phyloP scores from a whole-genome alignment of 1,284 basidiomycete genomes.

The Cystobasidium sp. region DNA sequence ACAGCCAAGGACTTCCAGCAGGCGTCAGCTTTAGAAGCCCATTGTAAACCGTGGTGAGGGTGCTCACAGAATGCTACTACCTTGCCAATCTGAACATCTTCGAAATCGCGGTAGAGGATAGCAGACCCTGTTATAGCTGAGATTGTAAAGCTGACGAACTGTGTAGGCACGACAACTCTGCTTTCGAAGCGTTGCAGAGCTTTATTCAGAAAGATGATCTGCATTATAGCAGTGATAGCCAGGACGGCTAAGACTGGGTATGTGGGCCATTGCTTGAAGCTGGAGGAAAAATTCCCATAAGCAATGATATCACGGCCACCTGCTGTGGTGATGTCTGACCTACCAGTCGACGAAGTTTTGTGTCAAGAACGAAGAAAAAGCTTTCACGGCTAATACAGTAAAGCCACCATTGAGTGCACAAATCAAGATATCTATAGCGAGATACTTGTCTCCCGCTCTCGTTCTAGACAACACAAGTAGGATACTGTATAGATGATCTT shows the following conservation, averaged over 20 bases:
- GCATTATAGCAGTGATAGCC: constrained; percentile 77
- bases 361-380: constrained; percentile 81
- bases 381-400: constrained; percentile 93
- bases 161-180: constrained; percentile 86
- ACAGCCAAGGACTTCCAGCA: constrained; percentile 23
- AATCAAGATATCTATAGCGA: constrained; percentile 83
- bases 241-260: constrained; percentile 65
- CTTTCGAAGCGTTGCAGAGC: constrained; percentile 85
- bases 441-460: constrained; percentile 68
- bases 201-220: constrained; percentile 88
- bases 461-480: constrained; percentile 67
- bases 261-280: constrained; percentile 52
- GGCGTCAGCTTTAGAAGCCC: neutral
- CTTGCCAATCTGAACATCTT: constrained; percentile 57
- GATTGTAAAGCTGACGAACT: constrained; percentile 81
- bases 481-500: constrained; percentile 58
- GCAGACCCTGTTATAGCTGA: constrained; percentile 90
- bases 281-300: constrained; percentile 2
- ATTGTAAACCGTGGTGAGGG: no score
- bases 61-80: constrained; percentile 54
- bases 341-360: constrained; percentile 75
- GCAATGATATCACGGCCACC: constrained; percentile 62
- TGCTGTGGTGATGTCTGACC: constrained; percentile 74
- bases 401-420: constrained; percentile 93
- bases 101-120: constrained; percentile 91